These are phyloP conservation scores for Diaporthe citrichinensis DNA, from an alignment of 2,329 filamentous ascomycete species.

Conservation along the genomic window DNA sequence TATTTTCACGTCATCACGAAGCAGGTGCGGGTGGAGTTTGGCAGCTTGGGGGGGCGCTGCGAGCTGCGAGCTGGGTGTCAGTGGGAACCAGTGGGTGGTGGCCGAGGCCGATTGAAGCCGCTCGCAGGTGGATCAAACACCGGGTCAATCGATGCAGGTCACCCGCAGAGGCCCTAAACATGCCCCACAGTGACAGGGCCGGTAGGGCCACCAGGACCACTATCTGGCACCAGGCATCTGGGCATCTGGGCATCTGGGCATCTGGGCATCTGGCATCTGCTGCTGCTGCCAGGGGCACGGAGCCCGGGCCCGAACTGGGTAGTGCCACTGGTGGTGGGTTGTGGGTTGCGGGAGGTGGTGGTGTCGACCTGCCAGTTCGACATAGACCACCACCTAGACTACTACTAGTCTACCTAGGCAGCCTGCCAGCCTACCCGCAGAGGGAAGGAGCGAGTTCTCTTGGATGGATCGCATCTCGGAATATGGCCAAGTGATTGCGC, in stretches of 20 bases:
- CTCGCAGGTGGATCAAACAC: slow-evolving; percentile 1
- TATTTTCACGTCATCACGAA: slow-evolving; percentile 15
- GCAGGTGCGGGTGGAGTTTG: not conserved
- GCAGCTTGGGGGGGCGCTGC: not conserved
- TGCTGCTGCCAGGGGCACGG: slow-evolving; percentile 10
- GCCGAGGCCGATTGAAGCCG: slow-evolving; percentile 24
- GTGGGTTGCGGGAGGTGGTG: not conserved
- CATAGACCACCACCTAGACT: not conserved
- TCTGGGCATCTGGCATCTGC: not conserved
- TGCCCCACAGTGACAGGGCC: not conserved
- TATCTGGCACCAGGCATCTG: not conserved
- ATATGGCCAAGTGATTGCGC: slow-evolving; percentile 18
- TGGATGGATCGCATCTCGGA: not conserved
- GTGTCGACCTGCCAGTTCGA: not conserved
- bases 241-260: not conserved
- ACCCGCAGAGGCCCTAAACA: not conserved
- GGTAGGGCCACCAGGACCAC: not conserved
- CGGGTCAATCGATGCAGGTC: slow-evolving; percentile 21
- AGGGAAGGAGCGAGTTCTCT: not conserved
- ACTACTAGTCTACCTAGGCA: not conserved
- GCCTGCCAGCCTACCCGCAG: not conserved
- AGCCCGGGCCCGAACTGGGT: not conserved
- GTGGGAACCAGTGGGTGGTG: not conserved
- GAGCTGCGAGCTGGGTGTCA: not conserved
- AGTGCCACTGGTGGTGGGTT: slow-evolving; percentile 8